These are phyloP conservation scores for Ettlia oleoabundans DNA, from an alignment of 139 green algal species.

Conservation along the genomic window DNA sequence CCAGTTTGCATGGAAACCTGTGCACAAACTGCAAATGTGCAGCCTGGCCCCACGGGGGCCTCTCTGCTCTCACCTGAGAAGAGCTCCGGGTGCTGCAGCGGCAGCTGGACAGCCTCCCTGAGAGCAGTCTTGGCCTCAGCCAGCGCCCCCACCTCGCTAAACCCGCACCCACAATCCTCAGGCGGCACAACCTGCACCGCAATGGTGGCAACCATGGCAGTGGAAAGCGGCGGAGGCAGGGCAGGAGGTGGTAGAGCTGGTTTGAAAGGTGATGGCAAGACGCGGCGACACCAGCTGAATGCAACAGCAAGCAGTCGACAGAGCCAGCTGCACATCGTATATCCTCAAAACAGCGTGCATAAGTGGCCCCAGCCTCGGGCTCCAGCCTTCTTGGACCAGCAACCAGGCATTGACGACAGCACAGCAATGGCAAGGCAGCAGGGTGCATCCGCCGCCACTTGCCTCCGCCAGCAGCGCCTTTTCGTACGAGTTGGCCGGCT, in stretches of 20 bases:
- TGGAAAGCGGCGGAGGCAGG: neutral
- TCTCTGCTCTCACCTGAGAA: constrained; percentile 42
- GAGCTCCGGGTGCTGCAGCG: constrained; percentile 57
- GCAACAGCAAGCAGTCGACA: too few relatives aligned
- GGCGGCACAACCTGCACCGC: constrained; percentile 35
- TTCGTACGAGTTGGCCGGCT: constrained; percentile 51
- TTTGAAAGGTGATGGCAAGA: neutral
- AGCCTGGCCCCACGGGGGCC: too few relatives aligned
- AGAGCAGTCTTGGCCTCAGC: constrained; percentile 52
- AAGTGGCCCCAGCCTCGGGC: too few relatives aligned
- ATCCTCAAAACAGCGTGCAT: too few relatives aligned
- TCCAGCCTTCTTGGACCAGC: too few relatives aligned
- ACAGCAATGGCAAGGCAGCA: neutral
- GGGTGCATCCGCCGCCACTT: neutral
- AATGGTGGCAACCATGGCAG: neutral
- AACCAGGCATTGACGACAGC: neutral
- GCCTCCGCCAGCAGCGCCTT: constrained; percentile 44
- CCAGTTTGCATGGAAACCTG: too few relatives aligned
- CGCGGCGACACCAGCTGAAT: neutral
- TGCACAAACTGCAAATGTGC: too few relatives aligned
- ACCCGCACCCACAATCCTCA: constrained; percentile 52
- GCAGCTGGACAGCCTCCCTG: constrained; percentile 62
- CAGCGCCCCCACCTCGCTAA: constrained; percentile 50
- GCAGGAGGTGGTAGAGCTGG: neutral
- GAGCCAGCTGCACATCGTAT: too few relatives aligned